Evolutionary conservation across 1,139 yeast genomes (phyloP).

Genomic region (Yamadazyma triangularis): DNA sequence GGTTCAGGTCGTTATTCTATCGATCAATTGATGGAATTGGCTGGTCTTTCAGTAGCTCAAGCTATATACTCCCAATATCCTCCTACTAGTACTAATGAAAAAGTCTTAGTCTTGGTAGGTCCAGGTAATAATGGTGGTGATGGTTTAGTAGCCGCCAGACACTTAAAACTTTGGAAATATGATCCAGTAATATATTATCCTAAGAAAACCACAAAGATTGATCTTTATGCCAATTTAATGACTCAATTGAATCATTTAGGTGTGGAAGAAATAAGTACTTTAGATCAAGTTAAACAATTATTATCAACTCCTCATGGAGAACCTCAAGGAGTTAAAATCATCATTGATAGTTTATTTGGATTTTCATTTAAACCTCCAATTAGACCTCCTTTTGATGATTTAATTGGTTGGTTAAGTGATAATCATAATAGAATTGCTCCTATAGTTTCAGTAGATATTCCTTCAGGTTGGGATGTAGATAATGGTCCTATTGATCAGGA

Average conservation of each 20-base stretch:
- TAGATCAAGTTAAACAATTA: conserved; percentile 27
- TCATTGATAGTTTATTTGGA: conserved; percentile 87
- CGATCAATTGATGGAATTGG: conserved; percentile 94
- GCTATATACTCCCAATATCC: conserved; percentile 69
- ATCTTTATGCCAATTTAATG: conserved; percentile 41
- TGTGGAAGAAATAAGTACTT: conserved; percentile 38
- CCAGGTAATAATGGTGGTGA: conserved; percentile 99
- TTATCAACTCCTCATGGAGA: conserved; percentile 14
- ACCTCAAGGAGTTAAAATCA: conserved; percentile 19
- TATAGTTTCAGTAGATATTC: conserved; percentile 81
- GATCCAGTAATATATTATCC: conserved; percentile 70
- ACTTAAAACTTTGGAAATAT: conserved; percentile 72
- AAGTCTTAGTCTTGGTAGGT: conserved; percentile 72
- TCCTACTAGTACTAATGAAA: conserved; percentile 22
- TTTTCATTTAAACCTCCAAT: conserved; percentile 90
- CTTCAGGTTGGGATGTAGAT: conserved; percentile 97
- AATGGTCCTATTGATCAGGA: conserved; percentile 58
- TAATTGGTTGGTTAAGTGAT: conserved; percentile 44
- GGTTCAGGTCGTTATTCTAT: conserved; percentile 77
- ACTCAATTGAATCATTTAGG: conserved; percentile 58
- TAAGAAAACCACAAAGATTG: conserved; percentile 44
- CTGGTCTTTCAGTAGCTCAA: conserved; percentile 92
- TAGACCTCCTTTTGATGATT: conserved; percentile 68
- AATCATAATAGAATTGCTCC: conserved; percentile 40
- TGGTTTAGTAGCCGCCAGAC: conserved; percentile 94